Evolutionary conservation across 257 asterid genomes (phyloP).

Genomic region (Forsythia viridissima): DNA sequence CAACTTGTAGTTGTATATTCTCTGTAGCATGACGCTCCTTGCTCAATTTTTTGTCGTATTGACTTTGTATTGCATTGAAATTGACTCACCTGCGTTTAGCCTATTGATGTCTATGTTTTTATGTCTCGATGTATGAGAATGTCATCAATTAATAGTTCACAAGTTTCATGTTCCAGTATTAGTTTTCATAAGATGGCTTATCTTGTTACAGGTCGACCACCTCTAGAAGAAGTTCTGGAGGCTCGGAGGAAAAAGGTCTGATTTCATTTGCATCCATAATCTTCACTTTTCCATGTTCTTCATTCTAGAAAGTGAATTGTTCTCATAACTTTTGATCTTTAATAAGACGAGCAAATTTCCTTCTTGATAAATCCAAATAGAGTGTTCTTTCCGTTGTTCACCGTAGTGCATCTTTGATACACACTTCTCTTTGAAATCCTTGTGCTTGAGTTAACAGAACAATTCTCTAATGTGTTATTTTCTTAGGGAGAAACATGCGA

Average conservation of each 20-base stretch:
- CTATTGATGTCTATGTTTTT: neutral
- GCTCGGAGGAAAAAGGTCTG: constrained; percentile 75
- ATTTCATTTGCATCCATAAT: constrained; percentile 9
- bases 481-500: constrained; percentile 53
- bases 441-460: too few relatives aligned
- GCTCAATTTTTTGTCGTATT: neutral
- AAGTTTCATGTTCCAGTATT: too few relatives aligned
- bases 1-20: too few relatives aligned
- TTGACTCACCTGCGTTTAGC: neutral
- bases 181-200: constrained; percentile 3
- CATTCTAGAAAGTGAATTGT: neutral
- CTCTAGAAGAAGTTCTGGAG: constrained; percentile 75
- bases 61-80: neutral
- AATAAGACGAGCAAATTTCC: neutral
- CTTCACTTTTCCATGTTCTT: neutral
- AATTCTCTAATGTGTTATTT: neutral
- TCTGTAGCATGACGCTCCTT: neutral
- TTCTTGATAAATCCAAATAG: neutral
- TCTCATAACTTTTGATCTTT: neutral
- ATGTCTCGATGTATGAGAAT: too few relatives aligned
- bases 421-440: neutral
- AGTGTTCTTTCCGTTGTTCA: neutral
- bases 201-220: constrained; percentile 70
- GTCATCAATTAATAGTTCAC: too few relatives aligned
- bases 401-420: neutral